Conservation (phyloP, 768 basidiomycete genomes). For the Cyathus striatus region DNA sequence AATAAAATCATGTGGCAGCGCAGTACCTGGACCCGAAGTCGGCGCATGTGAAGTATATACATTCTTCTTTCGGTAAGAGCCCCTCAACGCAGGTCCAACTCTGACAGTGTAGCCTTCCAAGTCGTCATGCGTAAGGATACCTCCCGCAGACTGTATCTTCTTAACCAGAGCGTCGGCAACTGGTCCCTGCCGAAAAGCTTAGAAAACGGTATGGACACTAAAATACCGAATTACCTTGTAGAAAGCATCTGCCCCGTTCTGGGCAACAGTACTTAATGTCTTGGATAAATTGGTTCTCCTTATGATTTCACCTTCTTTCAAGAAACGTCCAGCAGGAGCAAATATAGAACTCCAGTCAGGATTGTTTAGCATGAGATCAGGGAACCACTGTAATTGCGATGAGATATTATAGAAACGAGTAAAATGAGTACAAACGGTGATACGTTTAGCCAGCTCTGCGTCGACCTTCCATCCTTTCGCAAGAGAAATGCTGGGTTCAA, state of each 20-base stretch:
- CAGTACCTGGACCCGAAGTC: conserved; percentile 70
- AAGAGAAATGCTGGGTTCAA: conserved; percentile 69
- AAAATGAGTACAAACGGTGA: conserved; percentile 44
- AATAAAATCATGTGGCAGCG: too few species aligned
- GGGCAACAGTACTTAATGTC: conserved; percentile 71
- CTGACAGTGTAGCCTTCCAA: conserved; percentile 64
- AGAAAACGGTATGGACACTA: conserved; percentile 4
- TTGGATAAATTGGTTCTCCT: conserved; percentile 68
- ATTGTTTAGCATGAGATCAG: conserved; percentile 54
- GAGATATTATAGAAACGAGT: conserved; percentile 1
- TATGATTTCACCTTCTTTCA: conserved; percentile 73
- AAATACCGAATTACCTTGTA: conserved; percentile 51
- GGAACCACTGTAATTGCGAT: conserved; percentile 28
- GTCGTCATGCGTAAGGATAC: conserved; percentile 76
- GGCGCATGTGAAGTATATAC: conserved; percentile 86
- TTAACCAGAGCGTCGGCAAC: conserved; percentile 77
- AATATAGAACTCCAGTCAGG: conserved; percentile 83
- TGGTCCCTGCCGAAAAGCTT: conserved; percentile 46
- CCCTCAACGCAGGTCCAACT: conserved; percentile 68
- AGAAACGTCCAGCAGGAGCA: conserved; percentile 66
- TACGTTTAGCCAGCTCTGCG: conserved; percentile 66
- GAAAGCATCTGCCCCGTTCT: conserved; percentile 75
- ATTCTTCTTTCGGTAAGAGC: conserved; percentile 71
- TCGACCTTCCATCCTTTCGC: conserved; percentile 81
- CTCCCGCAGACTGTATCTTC: conserved; percentile 69